These are phyloP conservation scores for Schwanniomyces sp. DNA, from an alignment of 805 yeast species.

Conservation along the genomic window DNA sequence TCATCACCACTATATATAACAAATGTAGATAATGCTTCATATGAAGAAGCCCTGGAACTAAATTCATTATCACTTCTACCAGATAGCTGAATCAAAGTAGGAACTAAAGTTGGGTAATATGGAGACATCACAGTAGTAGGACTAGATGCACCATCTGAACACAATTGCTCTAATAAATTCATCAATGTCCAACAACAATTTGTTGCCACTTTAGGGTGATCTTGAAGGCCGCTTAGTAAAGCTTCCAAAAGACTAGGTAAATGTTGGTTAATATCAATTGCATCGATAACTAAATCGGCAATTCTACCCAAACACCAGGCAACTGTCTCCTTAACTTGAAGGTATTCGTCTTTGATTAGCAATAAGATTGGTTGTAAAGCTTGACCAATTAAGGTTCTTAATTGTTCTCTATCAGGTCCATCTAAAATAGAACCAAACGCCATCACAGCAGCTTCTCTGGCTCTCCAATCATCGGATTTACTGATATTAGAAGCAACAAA, in stretches of 20 bases:
- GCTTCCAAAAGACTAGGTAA: constrained; percentile 75
- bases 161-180: constrained; percentile 83
- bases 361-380: constrained; percentile 78
- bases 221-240: constrained; percentile 75
- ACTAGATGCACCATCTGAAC: constrained; percentile 48
- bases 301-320: constrained; percentile 98
- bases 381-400: constrained; percentile 68
- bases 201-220: constrained; percentile 91
- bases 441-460: constrained; percentile 97
- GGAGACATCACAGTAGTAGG: constrained; percentile 67
- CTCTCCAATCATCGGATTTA: constrained; percentile 60
- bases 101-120: constrained; percentile 68
- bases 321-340: constrained; percentile 94
- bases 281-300: constrained; percentile 80
- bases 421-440: constrained; percentile 96
- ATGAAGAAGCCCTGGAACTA: constrained; percentile 92
- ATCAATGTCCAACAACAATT: constrained; percentile 98
- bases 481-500: constrained; percentile 78
- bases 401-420: constrained; percentile 80
- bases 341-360: constrained; percentile 69
- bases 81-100: constrained; percentile 67
- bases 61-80: constrained; percentile 78
- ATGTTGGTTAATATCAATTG: constrained; percentile 64
- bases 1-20: constrained; percentile 74
- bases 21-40: constrained; percentile 84